A percentile compares a stretch with the other conserved stretches of the same genome.
phyloP scores from a whole-genome alignment of 2,329 filamentous ascomycete genomes.

The Fusarium floridanum region DNA sequence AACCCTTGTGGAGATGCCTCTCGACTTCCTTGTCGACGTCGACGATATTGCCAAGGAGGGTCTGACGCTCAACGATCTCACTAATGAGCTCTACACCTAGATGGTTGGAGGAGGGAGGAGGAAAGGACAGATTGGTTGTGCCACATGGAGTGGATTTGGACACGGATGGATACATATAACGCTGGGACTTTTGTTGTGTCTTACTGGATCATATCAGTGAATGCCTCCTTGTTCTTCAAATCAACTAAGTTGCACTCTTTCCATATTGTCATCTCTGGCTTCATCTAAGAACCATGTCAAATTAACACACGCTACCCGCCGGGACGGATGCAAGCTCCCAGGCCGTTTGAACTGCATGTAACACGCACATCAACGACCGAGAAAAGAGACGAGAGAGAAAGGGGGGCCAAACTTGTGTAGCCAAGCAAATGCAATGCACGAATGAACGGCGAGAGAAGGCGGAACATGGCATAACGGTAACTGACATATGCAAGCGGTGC shows the following conservation, averaged over 20 bases:
- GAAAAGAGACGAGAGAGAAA: conserved; percentile 9
- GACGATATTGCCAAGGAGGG: conserved; percentile 90
- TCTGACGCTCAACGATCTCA: conserved; percentile 77
- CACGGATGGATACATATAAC: background rate
- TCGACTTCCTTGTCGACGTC: conserved; percentile 84
- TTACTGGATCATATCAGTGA: background rate
- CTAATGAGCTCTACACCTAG: conserved; percentile 78
- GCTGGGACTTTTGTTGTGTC: background rate
- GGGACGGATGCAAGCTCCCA: conserved; percentile 1
- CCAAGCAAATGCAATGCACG: background rate
- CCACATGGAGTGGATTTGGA: background rate
- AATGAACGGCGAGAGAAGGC: background rate
- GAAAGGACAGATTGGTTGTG: background rate
- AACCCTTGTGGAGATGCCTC: conserved; percentile 88
- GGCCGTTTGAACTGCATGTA: background rate
- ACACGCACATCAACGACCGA: background rate
- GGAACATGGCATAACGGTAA: conserved; percentile 3
- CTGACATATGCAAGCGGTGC: conserved; percentile 31
- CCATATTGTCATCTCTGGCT: background rate
- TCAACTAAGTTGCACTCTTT: background rate
- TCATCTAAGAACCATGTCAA: background rate
- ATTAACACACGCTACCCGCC: background rate
- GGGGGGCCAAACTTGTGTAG: background rate
- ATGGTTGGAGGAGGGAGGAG: conserved; percentile 33
- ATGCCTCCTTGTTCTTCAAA: background rate